Evolutionary conservation across 2,329 filamentous ascomycete genomes (phyloP).

Genomic region (Diaporthe ampelina): DNA sequence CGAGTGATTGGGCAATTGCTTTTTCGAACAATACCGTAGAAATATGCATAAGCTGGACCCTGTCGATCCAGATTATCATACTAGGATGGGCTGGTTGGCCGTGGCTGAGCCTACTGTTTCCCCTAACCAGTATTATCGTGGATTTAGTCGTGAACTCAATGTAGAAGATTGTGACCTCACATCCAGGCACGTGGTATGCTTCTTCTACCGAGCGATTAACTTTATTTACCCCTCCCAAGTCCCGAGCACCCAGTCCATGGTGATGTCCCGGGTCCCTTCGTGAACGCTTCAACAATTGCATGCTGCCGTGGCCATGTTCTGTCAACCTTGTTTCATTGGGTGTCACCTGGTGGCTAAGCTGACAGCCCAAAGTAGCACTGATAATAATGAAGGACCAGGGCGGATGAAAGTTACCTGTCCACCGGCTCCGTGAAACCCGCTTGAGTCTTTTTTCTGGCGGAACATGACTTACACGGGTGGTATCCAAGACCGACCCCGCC

Average conservation of each 20-base stretch:
- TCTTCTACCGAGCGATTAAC: background rate
- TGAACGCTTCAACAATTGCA: background rate
- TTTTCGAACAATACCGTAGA: background rate
- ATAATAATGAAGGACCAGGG: background rate
- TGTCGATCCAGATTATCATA: no score
- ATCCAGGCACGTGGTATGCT: slow-evolving; percentile 10
- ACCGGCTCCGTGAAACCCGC: slow-evolving; percentile 26
- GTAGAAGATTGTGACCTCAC: slow-evolving; percentile 6
- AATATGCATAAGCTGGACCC: background rate
- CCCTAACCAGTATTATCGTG: background rate
- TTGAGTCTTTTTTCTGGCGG: background rate
- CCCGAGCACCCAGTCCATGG: slow-evolving; percentile 19
- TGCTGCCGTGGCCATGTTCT: background rate
- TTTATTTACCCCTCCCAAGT: slow-evolving; percentile 12
- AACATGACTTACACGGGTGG: slow-evolving; percentile 8
- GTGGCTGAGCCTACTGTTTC: background rate
- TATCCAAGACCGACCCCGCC: slow-evolving; percentile 18
- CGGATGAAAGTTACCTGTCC: background rate
- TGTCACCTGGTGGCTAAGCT: background rate
- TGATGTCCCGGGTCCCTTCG: background rate
- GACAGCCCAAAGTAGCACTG: background rate
- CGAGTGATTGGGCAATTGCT: background rate
- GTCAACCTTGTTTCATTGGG: slow-evolving; percentile 1
- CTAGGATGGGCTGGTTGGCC: no score
- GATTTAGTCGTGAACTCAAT: background rate